phyloP scores from a whole-genome alignment of 2,329 filamentous ascomycete genomes.

The Fonsecaea multimorphosa region DNA sequence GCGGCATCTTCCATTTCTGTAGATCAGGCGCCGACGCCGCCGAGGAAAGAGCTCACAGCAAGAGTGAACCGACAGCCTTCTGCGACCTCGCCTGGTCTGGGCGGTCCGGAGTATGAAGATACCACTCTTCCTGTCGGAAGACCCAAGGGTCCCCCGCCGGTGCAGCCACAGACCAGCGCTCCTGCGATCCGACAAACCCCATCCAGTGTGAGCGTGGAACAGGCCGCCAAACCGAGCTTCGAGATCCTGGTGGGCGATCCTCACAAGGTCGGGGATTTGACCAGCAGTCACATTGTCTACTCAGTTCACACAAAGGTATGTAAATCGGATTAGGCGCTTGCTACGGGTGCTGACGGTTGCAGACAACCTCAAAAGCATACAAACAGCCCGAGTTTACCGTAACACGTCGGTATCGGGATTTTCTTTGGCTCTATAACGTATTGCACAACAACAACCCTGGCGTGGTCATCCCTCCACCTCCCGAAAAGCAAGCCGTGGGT shows the following conservation, averaged over 20 bases:
- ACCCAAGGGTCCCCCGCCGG: constrained; percentile 66
- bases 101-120: constrained; percentile 75
- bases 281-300: constrained; percentile 97
- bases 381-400: constrained; percentile 91
- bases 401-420: constrained; percentile 92
- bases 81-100: constrained; percentile 58
- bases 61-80: constrained; percentile 41
- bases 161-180: constrained; percentile 56
- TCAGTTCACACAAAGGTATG: constrained; percentile 87
- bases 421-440: constrained; percentile 95
- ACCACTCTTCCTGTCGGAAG: constrained; percentile 66
- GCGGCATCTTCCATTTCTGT: constrained; percentile 44
- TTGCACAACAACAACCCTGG: constrained; percentile 94
- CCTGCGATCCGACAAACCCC: constrained; percentile 60
- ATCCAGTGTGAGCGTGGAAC: constrained; percentile 88
- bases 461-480: constrained; percentile 91
- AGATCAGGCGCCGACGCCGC: constrained; percentile 64
- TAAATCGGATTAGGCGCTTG: constrained; percentile 15
- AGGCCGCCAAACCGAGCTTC: constrained; percentile 90
- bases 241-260: constrained; percentile 92
- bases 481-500: constrained; percentile 96
- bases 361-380: constrained; percentile 97
- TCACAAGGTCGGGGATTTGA: constrained; percentile 96
- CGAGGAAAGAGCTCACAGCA: constrained; percentile 62
- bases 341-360: constrained; percentile 37